Conservation (phyloP, 371 early-diverging fungal species). For the Syncephalis fuscata region DNA sequence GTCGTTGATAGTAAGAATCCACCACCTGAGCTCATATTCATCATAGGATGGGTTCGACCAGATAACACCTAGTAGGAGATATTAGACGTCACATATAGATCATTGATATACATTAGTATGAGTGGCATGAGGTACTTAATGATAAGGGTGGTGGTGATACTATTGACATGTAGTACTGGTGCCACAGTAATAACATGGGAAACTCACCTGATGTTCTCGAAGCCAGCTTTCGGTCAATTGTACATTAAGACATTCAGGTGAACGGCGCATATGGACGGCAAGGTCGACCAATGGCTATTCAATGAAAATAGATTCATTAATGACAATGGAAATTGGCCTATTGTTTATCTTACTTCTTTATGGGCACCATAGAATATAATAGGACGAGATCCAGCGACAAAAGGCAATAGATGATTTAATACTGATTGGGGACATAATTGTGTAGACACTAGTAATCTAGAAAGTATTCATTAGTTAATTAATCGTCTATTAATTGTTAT, state of each 20-base stretch:
- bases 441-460: conserved; percentile 44
- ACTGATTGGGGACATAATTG: conserved; percentile 51
- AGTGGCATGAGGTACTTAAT: too few species aligned
- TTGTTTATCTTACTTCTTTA: conserved; percentile 41
- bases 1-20: conserved; percentile 63
- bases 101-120: conserved; percentile 49
- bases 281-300: conserved; percentile 36
- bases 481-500: too few species aligned
- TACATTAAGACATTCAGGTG: conserved; percentile 51
- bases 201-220: conserved; percentile 54
- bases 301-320: background rate
- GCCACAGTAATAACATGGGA: background rate
- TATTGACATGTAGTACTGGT: conserved; percentile 11
- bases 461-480: too few species aligned
- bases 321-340: background rate
- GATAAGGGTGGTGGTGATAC: too few species aligned
- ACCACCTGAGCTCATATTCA: conserved; percentile 75
- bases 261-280: conserved; percentile 49
- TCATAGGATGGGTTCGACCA: conserved; percentile 84
- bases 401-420: conserved; percentile 40
- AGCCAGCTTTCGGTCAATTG: conserved; percentile 79
- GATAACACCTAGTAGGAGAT: conserved; percentile 51
- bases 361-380: conserved; percentile 65
- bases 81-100: too few species aligned
- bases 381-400: conserved; percentile 63